Evolutionary conservation across 2,329 filamentous ascomycete species (phyloP), one percentile per base, ranked within the genome.

Genomic region (Alternaria novae-zelandiae): DNA sequence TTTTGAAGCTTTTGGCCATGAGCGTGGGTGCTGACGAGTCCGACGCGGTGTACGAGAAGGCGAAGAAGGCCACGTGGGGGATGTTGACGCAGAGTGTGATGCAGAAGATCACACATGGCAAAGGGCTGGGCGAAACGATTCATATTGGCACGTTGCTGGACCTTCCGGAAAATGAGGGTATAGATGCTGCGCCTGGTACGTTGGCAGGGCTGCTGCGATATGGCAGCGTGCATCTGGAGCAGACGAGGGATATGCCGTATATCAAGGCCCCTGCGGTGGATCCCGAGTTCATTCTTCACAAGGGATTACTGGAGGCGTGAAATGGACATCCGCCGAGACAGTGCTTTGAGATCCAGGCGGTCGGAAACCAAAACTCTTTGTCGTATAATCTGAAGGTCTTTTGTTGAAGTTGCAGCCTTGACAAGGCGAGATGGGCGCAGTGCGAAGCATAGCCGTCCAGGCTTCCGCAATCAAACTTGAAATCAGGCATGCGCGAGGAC

Each of bases 101-200:
- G 72, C 71, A 80, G 65, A 82, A 81, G 59, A 74, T 82, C n/a
- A 76, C 74, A 2, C 79, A 79, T 62, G 79, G 73, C 0, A 76
- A 77, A 57, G 66, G 66, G 2, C 36, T 79, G 36, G 73, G 70
- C 8, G 66, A 70, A 20, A 70, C 66, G 11, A 51, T 68, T 13
- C 66, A 70, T 21, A 62, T 77, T 15, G 79, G 79, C 0, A 61
- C 67, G 6, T 54, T 81, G 10, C 70, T 76, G 51, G 78, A 81
- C 54, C 51, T 63, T 61, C 61, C 69, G 15, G 79, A 80, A 56
- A 75, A 81, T 50, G 64, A 73, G 36, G 72, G 70, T 10, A 76
- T 70, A 21, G 76, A 81, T 56, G 65, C 66, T 21, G 72, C 61
- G 12, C 66, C 71, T 4, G 79, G 75, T 3, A 79, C 80, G 0